Percentiles rank a stretch among this genome's conserved stretches.
Conservation (phyloP, 208 protist genomes). For the Leishmania mexicana region DNA sequence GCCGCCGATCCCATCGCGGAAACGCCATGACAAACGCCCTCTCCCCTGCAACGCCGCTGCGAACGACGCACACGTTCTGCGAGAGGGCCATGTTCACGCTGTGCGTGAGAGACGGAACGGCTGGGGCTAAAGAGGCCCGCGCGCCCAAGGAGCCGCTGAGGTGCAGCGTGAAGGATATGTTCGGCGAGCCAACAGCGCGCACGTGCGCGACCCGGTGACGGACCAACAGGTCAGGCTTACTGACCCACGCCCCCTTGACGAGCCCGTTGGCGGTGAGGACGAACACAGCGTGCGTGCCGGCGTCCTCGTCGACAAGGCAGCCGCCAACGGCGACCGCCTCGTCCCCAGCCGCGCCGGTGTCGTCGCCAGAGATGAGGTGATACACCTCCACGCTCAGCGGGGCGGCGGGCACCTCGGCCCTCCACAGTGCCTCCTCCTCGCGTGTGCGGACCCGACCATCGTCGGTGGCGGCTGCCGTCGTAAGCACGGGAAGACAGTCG, state of each 20-base stretch:
- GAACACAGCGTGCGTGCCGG: constrained; percentile 67
- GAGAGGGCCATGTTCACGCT: constrained; percentile 37
- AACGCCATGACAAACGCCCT: constrained; percentile 60
- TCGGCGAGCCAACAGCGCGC: background rate
- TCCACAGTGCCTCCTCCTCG: constrained; percentile 12
- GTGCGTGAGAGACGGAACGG: constrained; percentile 39
- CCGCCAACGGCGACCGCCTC: constrained; percentile 59
- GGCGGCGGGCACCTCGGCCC: constrained; percentile 4
- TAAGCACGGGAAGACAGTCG: constrained; percentile 31
- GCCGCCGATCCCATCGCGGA: constrained; percentile 52
- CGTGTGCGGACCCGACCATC: constrained; percentile 34
- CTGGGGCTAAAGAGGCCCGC: constrained; percentile 24
- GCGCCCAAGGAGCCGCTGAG: constrained; percentile 24
- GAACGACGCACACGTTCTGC: constrained; percentile 65
- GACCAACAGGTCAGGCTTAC: constrained; percentile 72
- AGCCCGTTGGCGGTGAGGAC: constrained; percentile 52
- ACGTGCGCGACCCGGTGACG: constrained; percentile 35
- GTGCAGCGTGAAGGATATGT: constrained; percentile 34
- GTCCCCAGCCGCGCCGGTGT: background rate
- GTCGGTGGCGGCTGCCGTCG: constrained; percentile 13
- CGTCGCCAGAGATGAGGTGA: constrained; percentile 17
- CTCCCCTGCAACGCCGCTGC: constrained; percentile 38
- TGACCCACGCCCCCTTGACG: constrained; percentile 53
- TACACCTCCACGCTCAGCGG: constrained; percentile 22
- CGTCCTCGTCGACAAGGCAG: constrained; percentile 65